Percentiles rank a stretch among this genome's conserved stretches.
phyloP scores from a whole-genome alignment of 768 basidiomycete genomes.

The Auricularia auricula-judae region DNA sequence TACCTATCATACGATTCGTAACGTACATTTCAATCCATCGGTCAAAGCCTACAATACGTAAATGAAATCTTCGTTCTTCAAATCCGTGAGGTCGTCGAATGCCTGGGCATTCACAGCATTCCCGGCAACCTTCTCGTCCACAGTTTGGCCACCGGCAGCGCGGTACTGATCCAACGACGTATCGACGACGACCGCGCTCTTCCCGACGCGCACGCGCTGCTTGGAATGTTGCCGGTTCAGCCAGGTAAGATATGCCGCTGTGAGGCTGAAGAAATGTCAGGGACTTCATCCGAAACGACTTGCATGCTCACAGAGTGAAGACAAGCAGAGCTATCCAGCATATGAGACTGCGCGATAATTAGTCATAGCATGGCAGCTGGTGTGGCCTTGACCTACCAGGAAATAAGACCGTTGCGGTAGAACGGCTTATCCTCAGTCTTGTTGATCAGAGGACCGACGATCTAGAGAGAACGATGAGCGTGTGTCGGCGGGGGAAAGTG shows the following conservation, averaged over 20 bases:
- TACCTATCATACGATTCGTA: not conserved
- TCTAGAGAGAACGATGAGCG: constrained; percentile 6
- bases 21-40: not conserved
- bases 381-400: constrained; percentile 17
- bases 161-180: constrained; percentile 25
- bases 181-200: constrained; percentile 24
- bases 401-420: constrained; percentile 29
- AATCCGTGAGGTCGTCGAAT: constrained; percentile 30
- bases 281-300: not conserved
- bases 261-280: constrained; percentile 15
- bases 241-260: constrained; percentile 25
- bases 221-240: constrained; percentile 28
- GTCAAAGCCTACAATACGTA: constrained; percentile 6
- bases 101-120: constrained; percentile 19
- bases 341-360: constrained; percentile 18
- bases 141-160: constrained; percentile 9
- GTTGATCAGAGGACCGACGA: constrained; percentile 3
- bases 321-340: constrained; percentile 29
- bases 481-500: not conserved
- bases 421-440: constrained; percentile 9
- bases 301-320: constrained; percentile 20
- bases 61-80: constrained; percentile 21
- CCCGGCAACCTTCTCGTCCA: not conserved
- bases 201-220: constrained; percentile 24
- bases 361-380: not conserved